These are phyloP conservation scores for Claviceps sp. DNA, from an alignment of 2,329 filamentous ascomycete species.

Conservation along the genomic window DNA sequence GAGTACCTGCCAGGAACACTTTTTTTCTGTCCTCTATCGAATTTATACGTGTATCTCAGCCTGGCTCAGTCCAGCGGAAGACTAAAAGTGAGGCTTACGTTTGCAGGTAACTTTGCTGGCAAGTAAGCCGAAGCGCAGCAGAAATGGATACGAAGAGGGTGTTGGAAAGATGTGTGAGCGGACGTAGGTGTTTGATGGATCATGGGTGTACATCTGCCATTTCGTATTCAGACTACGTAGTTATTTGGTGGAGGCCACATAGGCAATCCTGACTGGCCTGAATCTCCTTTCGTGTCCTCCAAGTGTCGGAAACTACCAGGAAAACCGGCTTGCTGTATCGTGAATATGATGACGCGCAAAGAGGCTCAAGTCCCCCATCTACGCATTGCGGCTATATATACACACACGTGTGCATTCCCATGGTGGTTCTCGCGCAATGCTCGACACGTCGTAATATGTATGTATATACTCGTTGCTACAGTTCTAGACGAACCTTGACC, in stretches of 20 bases:
- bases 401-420: slow-evolving; percentile 4
- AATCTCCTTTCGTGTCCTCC: slow-evolving; percentile 4
- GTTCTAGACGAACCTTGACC: background rate
- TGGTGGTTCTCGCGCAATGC: slow-evolving; percentile 1
- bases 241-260: slow-evolving; percentile 6
- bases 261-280: background rate
- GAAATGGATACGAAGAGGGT: background rate
- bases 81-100: background rate
- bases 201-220: slow-evolving; percentile 1
- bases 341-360: slow-evolving; percentile 13
- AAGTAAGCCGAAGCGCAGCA: background rate
- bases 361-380: slow-evolving; percentile 4
- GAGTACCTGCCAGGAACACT: background rate
- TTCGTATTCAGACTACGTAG: slow-evolving; percentile 1
- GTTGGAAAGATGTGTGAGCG: slow-evolving; percentile 2
- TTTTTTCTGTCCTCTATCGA: background rate
- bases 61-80: background rate
- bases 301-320: slow-evolving; percentile 8
- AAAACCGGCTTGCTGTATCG: slow-evolving; percentile 7
- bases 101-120: background rate
- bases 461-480: background rate
- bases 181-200: slow-evolving; percentile 1
- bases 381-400: slow-evolving; percentile 6
- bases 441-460: slow-evolving; percentile 3
- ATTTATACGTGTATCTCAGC: background rate